Conservation (phyloP, 2,329 filamentous ascomycete genomes). For the Xylariaceae sp. region DNA sequence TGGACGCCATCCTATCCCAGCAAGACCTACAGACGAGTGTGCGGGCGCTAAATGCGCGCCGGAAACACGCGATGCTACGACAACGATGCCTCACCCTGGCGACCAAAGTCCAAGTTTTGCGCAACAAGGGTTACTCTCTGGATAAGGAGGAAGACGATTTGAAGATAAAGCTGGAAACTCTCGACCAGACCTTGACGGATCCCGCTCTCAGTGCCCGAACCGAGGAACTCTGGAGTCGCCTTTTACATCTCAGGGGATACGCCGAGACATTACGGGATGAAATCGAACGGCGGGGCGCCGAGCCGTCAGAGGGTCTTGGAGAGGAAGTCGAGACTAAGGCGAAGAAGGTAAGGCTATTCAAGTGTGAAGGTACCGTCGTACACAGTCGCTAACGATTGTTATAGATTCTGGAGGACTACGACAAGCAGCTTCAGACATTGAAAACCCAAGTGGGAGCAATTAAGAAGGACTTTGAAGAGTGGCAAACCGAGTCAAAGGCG, state of each 20-base stretch:
- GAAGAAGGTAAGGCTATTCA: slow-evolving; percentile 57
- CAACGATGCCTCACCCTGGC: slow-evolving; percentile 70
- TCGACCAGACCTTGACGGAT: slow-evolving; percentile 68
- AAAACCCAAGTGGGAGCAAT: slow-evolving; percentile 65
- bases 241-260: slow-evolving; percentile 69
- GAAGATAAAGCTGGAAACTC: slow-evolving; percentile 61
- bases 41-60: slow-evolving; percentile 64
- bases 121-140: slow-evolving; percentile 76
- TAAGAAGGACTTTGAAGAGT: slow-evolving; percentile 51
- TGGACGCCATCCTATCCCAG: slow-evolving; percentile 66
- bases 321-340: slow-evolving; percentile 66
- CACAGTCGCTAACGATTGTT: slow-evolving; percentile 18
- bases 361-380: background rate
- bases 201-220: slow-evolving; percentile 69
- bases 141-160: slow-evolving; percentile 75
- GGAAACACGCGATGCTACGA: slow-evolving; percentile 67
- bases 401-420: slow-evolving; percentile 74
- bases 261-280: slow-evolving; percentile 68
- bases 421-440: slow-evolving; percentile 71
- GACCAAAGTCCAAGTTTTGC: slow-evolving; percentile 72
- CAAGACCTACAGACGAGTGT: slow-evolving; percentile 75
- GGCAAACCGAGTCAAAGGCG: slow-evolving; percentile 47
- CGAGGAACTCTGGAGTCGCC: slow-evolving; percentile 80
- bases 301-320: slow-evolving; percentile 54
- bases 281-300: slow-evolving; percentile 60